Percentiles rank a stretch among this genome's conserved stretches.
phyloP scores from a whole-genome alignment of 2,329 filamentous ascomycete species.

The Fusarium sambucinum region DNA sequence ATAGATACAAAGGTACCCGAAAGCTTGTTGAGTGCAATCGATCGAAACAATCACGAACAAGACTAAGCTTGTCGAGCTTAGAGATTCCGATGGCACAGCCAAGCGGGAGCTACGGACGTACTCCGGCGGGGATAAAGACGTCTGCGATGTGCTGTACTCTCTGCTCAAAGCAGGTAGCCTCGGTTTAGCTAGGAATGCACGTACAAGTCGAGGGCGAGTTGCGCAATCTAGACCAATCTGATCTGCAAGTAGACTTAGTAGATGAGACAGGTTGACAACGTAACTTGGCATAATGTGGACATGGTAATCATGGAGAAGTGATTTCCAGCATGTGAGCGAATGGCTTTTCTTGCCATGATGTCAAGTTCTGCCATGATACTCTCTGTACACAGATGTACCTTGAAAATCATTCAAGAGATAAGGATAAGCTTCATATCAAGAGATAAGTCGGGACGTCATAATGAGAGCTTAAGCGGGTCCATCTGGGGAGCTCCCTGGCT shows the following conservation, averaged over 20 bases:
- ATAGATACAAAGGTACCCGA: constrained; percentile 10
- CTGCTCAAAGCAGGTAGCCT: neutral
- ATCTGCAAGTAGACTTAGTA: constrained; percentile 7
- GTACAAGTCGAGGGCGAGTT: neutral
- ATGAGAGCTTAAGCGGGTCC: constrained; percentile 19
- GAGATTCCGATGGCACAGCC: constrained; percentile 4
- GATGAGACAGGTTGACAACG: neutral
- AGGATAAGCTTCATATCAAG: constrained; percentile 11
- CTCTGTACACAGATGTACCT: no score
- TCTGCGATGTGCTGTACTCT: constrained; percentile 6
- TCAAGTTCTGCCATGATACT: neutral
- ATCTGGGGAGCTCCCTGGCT: neutral
- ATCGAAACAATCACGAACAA: constrained; percentile 2
- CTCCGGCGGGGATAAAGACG: constrained; percentile 20
- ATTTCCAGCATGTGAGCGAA: constrained; percentile 3
- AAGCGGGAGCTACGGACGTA: constrained; percentile 22
- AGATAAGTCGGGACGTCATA: constrained; percentile 10
- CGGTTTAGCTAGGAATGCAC: neutral
- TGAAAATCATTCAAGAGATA: neutral
- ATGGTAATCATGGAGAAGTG: constrained; percentile 11
- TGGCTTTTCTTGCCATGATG: constrained; percentile 11
- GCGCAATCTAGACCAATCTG: constrained; percentile 13
- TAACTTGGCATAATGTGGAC: neutral
- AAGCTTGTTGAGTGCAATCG: constrained; percentile 11
- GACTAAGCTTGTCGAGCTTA: constrained; percentile 9